Base-by-base conservation (phyloP, 176 grass and related monocot genomes). In the Triticum dicoccoides region DNA sequence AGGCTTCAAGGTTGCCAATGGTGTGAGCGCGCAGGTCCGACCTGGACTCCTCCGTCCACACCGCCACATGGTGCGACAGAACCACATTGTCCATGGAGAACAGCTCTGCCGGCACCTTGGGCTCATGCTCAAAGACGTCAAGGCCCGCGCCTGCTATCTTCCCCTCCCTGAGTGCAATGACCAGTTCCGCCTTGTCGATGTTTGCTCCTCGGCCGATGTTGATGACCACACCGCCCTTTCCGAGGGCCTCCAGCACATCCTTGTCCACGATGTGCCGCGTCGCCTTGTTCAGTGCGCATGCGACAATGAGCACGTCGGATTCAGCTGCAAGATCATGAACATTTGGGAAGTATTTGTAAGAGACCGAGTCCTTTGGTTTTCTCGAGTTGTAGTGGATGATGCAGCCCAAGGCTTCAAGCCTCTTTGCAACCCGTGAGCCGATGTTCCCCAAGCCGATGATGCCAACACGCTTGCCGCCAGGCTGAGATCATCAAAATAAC, bases 371-470 rank as follows among this genome's bases (percentile, higher is more conserved):
- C 75, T 93, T 93, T 9, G 62, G 65, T 9, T 6, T 35, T 63
- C 79, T 93, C 0, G 92, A 86, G 76, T 76, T 78, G 87, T 93
- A 93, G 73, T 84, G 79, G 88, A 95, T 85, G 52, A 49, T 6
- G 13, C 93, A 95, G 27, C 88, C 76, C 4, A 95, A 89, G 0
- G 77, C 91, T 21, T 89, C 37, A 0, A 95, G 91, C 13, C 93
- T 86, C 85, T 85, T 92, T 2, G 93, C 93, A 9, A 92, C 78
- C 79, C 15, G 62, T 0, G 80, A 83, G 65, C 93, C 93, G 17
- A 95, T 91, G 70, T 81, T 95, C 3, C 93, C 93, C 11, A 95
- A 44, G 0, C 93, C 93, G 27, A 95, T 86, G 71, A 92, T 95
- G 14, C 93, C 91, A 1, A 93, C 80, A 32, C 80, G 84, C 78